A percentile compares a stretch with the other conserved stretches of the same genome.
phyloP scores from a whole-genome alignment of 306 rosid genomes.

The Ceratonia siliqua region DNA sequence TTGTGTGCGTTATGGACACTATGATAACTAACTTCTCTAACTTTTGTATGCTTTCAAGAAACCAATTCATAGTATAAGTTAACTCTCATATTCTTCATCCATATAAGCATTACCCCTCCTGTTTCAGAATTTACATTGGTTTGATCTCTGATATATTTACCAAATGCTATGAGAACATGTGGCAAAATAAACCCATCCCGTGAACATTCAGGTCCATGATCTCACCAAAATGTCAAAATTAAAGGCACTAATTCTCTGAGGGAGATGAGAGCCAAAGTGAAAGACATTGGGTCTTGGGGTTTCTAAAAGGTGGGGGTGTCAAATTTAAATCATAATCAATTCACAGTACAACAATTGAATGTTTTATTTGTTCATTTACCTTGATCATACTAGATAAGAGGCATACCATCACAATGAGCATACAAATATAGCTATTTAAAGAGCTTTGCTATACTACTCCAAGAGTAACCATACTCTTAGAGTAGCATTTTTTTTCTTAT shows the following conservation, averaged over 20 bases:
- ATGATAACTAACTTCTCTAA: constrained; percentile 13
- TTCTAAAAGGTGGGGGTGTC: neutral
- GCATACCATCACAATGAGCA: constrained; percentile 17
- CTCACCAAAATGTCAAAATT: neutral
- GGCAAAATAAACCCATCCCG: neutral
- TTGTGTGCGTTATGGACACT: neutral
- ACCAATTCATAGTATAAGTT: neutral
- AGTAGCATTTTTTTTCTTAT: no score
- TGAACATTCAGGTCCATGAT: neutral
- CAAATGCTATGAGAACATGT: neutral
- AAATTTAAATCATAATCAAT: no score
- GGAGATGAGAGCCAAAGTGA: neutral
- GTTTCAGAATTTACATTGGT: neutral
- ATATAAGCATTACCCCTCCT: neutral
- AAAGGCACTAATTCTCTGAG: neutral
- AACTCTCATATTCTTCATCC: neutral
- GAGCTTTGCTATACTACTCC: no score
- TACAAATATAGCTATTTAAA: no score
- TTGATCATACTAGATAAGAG: constrained; percentile 13
- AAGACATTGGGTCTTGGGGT: neutral
- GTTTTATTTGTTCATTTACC: constrained; percentile 16
- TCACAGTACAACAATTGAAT: constrained; percentile 12
- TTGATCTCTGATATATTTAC: neutral
- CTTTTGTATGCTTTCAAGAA: constrained; percentile 1
- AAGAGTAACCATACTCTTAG: no score